Percentiles rank a stretch among this genome's conserved stretches.
Conservation (phyloP, 176 grass and related monocot species). For the Lolium perenne region DNA sequence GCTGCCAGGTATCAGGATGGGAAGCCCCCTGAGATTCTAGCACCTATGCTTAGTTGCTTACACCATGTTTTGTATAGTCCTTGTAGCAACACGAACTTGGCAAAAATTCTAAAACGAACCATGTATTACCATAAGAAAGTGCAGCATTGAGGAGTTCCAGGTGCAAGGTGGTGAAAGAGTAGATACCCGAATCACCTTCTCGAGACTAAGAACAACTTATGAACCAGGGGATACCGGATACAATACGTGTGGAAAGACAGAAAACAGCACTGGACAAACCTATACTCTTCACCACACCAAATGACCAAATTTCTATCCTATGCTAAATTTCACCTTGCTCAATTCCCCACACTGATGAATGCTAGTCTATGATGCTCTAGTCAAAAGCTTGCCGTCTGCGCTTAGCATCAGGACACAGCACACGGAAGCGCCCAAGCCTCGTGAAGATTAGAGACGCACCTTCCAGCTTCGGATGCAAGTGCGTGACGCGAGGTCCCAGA, state of each 20-base stretch:
- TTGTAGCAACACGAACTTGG: too few species aligned
- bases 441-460: constrained; percentile 31
- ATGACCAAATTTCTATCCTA: background rate
- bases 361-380: background rate
- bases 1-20: background rate
- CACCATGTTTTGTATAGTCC: background rate
- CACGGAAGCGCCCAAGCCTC: background rate
- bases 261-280: background rate
- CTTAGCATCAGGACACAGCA: background rate
- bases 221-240: background rate
- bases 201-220: background rate
- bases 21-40: background rate
- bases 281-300: background rate
- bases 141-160: background rate
- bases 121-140: background rate
- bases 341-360: background rate
- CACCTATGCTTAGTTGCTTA: constrained; percentile 30
- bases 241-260: background rate
- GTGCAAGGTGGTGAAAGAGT: background rate
- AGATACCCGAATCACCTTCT: background rate
- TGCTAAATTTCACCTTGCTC: background rate
- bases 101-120: background rate
- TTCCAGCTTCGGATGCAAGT: constrained; percentile 94
- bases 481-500: constrained; percentile 80
- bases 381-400: background rate